Evolutionary conservation across 129 eudicot species (phyloP).

Genomic region (Artemisia tridentata): DNA sequence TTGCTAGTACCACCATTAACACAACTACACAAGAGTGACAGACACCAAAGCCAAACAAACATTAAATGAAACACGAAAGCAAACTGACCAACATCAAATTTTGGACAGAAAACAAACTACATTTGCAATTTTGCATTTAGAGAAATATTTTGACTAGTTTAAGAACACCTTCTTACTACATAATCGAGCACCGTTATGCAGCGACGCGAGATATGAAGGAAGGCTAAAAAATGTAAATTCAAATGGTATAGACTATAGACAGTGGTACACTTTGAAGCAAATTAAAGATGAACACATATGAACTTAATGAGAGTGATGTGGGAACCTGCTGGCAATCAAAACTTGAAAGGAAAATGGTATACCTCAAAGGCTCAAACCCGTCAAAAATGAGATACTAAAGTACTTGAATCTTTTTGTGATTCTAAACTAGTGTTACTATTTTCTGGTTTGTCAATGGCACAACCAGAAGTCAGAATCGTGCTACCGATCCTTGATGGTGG

Average conservation of each 20-base stretch:
- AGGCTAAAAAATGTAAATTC: not conserved
- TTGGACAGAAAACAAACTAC: too few relatives aligned
- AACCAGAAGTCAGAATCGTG: constrained; percentile 61
- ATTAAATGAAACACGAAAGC: too few relatives aligned
- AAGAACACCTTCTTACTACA: too few relatives aligned
- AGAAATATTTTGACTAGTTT: too few relatives aligned
- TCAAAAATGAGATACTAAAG: constrained; percentile 44
- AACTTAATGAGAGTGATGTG: constrained; percentile 7
- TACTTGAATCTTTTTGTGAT: constrained; percentile 33
- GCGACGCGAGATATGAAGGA: too few relatives aligned
- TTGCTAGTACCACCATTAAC: too few relatives aligned
- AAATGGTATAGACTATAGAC: not conserved
- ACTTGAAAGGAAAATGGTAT: constrained; percentile 6
- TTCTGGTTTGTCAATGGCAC: constrained; percentile 65
- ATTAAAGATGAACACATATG: not conserved
- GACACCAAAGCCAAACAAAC: too few relatives aligned
- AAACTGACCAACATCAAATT: too few relatives aligned
- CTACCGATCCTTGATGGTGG: constrained; percentile 84
- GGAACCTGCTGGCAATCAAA: constrained; percentile 24
- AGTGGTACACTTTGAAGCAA: constrained; percentile 3
- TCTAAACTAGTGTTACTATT: constrained; percentile 22
- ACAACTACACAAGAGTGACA: too few relatives aligned
- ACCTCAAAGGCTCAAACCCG: not conserved
- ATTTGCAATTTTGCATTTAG: too few relatives aligned
- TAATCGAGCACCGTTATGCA: too few relatives aligned